A percentile compares a stretch with the other conserved stretches of the same genome.
phyloP scores from a whole-genome alignment of 805 yeast species.

The Metschnikowia amazonensis region DNA sequence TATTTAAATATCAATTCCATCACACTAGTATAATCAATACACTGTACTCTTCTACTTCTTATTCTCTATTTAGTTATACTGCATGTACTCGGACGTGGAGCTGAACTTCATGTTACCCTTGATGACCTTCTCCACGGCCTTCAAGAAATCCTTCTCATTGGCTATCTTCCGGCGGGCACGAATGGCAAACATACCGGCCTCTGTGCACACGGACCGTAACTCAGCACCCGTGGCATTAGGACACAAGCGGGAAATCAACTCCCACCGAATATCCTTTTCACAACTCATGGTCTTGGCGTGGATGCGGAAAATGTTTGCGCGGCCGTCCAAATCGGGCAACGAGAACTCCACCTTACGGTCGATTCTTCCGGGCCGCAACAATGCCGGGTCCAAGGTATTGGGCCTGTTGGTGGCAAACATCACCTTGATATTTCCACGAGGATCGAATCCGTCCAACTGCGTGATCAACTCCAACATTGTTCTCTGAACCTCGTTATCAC shows the following conservation, averaged over 20 bases:
- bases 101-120: slow-evolving; percentile 98
- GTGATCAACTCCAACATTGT: slow-evolving; percentile 98
- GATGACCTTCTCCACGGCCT: slow-evolving; percentile 97
- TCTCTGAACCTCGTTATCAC: slow-evolving; percentile 98
- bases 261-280: slow-evolving; percentile 98
- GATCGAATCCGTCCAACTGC: slow-evolving; percentile 97
- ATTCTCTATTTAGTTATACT: slow-evolving; percentile 63
- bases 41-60: no score
- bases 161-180: slow-evolving; percentile 98
- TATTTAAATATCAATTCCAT: no score
- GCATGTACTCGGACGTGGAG: slow-evolving; percentile 97
- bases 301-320: slow-evolving; percentile 95
- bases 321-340: slow-evolving; percentile 93
- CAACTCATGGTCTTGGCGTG: slow-evolving; percentile 98
- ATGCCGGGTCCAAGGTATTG: slow-evolving; percentile 95
- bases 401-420: slow-evolving; percentile 99
- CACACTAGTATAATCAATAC: no score
- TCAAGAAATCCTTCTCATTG: slow-evolving; percentile 93
- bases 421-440: slow-evolving; percentile 97
- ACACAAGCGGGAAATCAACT: slow-evolving; percentile 91
- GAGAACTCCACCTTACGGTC: slow-evolving; percentile 98
- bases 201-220: slow-evolving; percentile 96
- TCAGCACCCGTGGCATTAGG: slow-evolving; percentile 99
- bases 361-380: slow-evolving; percentile 96
- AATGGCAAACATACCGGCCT: slow-evolving; percentile 99